A percentile compares a stretch with the other conserved stretches of the same genome.
Conservation (phyloP, 2,329 filamentous ascomycete genomes). For the Hymenoscyphus repandus region DNA sequence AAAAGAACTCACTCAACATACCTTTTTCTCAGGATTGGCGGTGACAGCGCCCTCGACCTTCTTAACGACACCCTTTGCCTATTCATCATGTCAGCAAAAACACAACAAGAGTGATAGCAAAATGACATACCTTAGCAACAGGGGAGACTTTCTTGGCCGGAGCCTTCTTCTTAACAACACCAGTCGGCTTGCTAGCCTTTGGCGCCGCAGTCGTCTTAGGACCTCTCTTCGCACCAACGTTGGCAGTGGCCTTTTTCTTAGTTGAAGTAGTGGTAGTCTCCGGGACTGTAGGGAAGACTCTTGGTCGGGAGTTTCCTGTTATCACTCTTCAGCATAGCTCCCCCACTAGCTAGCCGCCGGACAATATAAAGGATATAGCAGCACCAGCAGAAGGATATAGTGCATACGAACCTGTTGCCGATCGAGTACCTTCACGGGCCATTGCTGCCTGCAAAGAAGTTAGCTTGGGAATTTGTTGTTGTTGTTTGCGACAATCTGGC, state of each 20-base stretch:
- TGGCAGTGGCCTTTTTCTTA: slow-evolving; percentile 28
- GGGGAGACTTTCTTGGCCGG: slow-evolving; percentile 30
- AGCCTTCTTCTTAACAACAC: slow-evolving; percentile 29
- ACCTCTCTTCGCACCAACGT: slow-evolving; percentile 27
- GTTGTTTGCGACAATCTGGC: slow-evolving; percentile 19
- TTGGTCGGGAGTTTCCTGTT: slow-evolving; percentile 26
- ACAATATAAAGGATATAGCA: slow-evolving; percentile 13
- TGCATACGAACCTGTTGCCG: slow-evolving; percentile 26
- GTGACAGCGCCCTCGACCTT: slow-evolving; percentile 30
- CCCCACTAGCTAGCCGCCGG: slow-evolving; percentile 19
- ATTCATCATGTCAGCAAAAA: slow-evolving; percentile 13
- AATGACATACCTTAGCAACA: slow-evolving; percentile 25
- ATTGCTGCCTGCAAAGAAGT: slow-evolving; percentile 25
- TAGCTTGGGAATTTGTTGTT: slow-evolving; percentile 21
- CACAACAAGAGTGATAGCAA: not conserved
- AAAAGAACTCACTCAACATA: slow-evolving; percentile 16
- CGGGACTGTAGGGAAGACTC: slow-evolving; percentile 25
- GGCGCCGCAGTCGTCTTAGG: slow-evolving; percentile 30
- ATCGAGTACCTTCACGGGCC: slow-evolving; percentile 29
- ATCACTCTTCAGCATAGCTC: slow-evolving; percentile 23
- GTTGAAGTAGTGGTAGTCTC: slow-evolving; percentile 21
- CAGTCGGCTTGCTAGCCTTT: slow-evolving; percentile 29
- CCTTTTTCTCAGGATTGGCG: slow-evolving; percentile 35
- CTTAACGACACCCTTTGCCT: slow-evolving; percentile 31
- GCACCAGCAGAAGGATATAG: slow-evolving; percentile 8